A percentile compares a stretch with the other conserved stretches of the same genome.
These are phyloP conservation scores for Raffaelea albimanens DNA, from an alignment of 2,329 filamentous ascomycete genomes.

Conservation along the genomic window DNA sequence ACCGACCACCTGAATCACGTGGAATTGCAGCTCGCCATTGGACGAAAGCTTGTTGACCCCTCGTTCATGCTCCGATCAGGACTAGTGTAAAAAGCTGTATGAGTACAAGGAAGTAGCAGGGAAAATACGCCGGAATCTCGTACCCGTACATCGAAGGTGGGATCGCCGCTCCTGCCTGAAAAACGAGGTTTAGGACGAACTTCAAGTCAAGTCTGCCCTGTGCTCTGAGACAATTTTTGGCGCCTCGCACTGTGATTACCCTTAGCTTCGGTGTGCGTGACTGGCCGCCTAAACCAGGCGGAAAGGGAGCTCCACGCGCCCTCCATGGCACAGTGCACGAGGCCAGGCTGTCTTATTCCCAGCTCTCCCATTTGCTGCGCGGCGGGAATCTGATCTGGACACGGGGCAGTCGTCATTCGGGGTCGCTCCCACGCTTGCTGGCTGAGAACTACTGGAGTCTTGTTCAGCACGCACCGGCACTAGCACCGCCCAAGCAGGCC, in stretches of 20 bases:
- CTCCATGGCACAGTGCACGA: slow-evolving; percentile 1
- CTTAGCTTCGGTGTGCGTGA: too few relatives aligned
- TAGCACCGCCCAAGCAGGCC: background rate
- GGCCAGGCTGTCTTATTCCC: background rate
- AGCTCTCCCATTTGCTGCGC: slow-evolving; percentile 3
- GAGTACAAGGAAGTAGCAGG: background rate
- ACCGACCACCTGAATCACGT: slow-evolving; percentile 6
- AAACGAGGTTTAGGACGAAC: too few relatives aligned
- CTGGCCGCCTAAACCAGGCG: too few relatives aligned
- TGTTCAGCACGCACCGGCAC: too few relatives aligned
- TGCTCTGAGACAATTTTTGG: too few relatives aligned
- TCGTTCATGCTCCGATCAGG: background rate
- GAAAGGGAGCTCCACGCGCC: too few relatives aligned
- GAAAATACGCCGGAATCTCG: too few relatives aligned
- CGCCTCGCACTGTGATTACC: too few relatives aligned
- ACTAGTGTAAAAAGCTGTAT: background rate
- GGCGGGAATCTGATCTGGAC: slow-evolving; percentile 1
- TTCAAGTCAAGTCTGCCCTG: too few relatives aligned
- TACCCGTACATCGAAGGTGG: background rate
- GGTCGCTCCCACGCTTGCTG: slow-evolving; percentile 1
- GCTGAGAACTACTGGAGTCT: background rate
- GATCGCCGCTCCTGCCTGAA: too few relatives aligned
- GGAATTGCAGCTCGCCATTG: background rate
- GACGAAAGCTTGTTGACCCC: background rate
- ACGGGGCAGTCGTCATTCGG: slow-evolving; percentile 10